Evolutionary conservation across 2,329 filamentous ascomycete genomes (phyloP).

Genomic region (Emmonsiellopsis sp.): DNA sequence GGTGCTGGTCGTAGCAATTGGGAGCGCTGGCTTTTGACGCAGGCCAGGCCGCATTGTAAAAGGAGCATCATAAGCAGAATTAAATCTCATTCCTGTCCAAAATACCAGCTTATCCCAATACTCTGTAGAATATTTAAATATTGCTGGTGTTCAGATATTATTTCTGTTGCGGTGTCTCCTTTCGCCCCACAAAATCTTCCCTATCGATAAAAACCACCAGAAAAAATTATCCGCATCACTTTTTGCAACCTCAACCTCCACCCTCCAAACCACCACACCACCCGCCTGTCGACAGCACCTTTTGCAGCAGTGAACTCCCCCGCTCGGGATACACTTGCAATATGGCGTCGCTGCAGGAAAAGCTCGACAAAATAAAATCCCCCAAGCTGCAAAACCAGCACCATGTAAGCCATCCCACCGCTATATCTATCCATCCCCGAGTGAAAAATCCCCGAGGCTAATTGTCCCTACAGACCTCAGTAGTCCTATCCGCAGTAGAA

Average conservation of each 20-base stretch:
- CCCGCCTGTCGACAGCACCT: background rate
- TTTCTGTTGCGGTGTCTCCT: background rate
- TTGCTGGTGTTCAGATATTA: background rate
- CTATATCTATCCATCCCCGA: background rate
- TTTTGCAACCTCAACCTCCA: background rate
- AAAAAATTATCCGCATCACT: background rate
- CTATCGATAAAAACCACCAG: slow-evolving; percentile 6
- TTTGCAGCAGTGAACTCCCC: slow-evolving; percentile 15
- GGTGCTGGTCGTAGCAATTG: too few species aligned
- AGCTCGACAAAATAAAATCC: slow-evolving; percentile 93
- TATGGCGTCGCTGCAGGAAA: slow-evolving; percentile 67
- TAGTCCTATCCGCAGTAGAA: slow-evolving; percentile 85
- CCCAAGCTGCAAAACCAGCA: slow-evolving; percentile 94
- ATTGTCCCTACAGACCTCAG: slow-evolving; percentile 53
- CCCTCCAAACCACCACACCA: background rate
- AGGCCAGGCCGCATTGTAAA: too few species aligned
- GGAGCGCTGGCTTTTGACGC: too few species aligned
- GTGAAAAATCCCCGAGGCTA: background rate
- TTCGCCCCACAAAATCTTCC: slow-evolving; percentile 1
- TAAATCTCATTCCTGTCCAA: too few species aligned
- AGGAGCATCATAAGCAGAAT: background rate
- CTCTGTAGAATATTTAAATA: background rate
- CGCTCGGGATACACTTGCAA: slow-evolving; percentile 21
- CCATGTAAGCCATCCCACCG: slow-evolving; percentile 52
- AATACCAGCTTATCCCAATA: too few species aligned